These are phyloP conservation scores for Corinectria fuckeliana DNA, from an alignment of 2,329 filamentous ascomycete species.

Conservation along the genomic window DNA sequence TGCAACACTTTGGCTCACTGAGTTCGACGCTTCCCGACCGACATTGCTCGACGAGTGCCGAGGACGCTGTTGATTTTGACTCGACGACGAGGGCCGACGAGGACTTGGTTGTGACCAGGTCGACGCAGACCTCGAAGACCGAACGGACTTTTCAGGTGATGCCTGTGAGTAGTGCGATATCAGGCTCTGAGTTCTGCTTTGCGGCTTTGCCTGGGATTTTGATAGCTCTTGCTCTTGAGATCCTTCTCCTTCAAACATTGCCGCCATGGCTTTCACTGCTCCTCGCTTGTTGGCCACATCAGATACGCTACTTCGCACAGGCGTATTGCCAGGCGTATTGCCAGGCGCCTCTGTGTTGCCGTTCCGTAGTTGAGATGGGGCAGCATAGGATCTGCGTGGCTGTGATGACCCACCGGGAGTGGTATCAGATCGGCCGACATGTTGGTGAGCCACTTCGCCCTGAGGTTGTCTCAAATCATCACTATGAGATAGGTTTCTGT, in stretches of 20 bases:
- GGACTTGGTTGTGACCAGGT: conserved; percentile 7
- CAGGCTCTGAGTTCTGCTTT: conserved; percentile 29
- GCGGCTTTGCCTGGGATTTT: neutral
- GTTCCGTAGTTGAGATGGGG: neutral
- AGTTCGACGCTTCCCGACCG: conserved; percentile 1
- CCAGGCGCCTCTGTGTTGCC: conserved; percentile 19
- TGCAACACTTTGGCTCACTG: conserved; percentile 28
- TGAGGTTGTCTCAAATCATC: neutral
- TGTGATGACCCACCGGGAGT: conserved; percentile 1
- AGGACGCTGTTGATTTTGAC: conserved; percentile 2
- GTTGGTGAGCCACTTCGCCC: neutral
- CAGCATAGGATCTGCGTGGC: neutral
- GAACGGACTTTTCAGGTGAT: conserved; percentile 14
- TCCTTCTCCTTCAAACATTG: conserved; percentile 53
- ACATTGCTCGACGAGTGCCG: conserved; percentile 7
- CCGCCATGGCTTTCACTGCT: conserved; percentile 58
- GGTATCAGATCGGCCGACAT: neutral
- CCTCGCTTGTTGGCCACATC: conserved; percentile 36
- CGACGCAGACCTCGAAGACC: conserved; percentile 21
- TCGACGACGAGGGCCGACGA: conserved; percentile 9
- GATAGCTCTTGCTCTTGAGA: conserved; percentile 8
- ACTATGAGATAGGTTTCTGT: neutral
- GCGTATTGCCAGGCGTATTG: no score
- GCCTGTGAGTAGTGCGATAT: conserved; percentile 29
- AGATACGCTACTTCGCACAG: conserved; percentile 23